A percentile compares a stretch with the other conserved stretches of the same genome.
These are phyloP conservation scores for Apiospora saccharicola DNA, from an alignment of 2,329 filamentous ascomycete species.

Conservation along the genomic window DNA sequence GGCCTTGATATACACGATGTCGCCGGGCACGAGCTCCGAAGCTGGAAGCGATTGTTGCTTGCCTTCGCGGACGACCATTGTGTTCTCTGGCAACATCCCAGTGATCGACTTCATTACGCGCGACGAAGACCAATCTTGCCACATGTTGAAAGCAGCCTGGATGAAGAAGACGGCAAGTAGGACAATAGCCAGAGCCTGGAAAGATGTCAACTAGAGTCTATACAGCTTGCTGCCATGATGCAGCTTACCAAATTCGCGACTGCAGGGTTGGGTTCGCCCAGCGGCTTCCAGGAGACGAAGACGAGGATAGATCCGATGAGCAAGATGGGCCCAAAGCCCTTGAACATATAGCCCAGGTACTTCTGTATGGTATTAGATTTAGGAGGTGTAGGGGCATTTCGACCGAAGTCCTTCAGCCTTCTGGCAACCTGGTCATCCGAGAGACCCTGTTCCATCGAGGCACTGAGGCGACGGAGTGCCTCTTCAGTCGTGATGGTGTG, in stretches of 20 bases:
- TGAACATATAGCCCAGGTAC: constrained; percentile 52
- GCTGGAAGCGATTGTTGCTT: constrained; percentile 49
- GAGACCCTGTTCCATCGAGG: constrained; percentile 13
- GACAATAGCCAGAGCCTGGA: constrained; percentile 63
- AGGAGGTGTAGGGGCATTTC: constrained; percentile 49
- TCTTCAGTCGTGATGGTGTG: constrained; percentile 23
- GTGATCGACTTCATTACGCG: constrained; percentile 56
- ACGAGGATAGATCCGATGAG: constrained; percentile 57
- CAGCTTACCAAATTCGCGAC: constrained; percentile 59
- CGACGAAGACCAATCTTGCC: constrained; percentile 56
- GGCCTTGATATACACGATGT: constrained; percentile 53
- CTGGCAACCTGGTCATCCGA: constrained; percentile 36
- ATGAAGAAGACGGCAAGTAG: constrained; percentile 56
- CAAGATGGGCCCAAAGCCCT: constrained; percentile 55
- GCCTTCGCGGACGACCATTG: constrained; percentile 53
- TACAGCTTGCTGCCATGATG: constrained; percentile 70
- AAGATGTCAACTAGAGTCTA: constrained; percentile 61
- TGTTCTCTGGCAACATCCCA: constrained; percentile 52
- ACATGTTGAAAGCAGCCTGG: constrained; percentile 54
- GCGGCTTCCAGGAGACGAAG: constrained; percentile 56
- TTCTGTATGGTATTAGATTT: constrained; percentile 53
- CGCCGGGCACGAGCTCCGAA: constrained; percentile 53
- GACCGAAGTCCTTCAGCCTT: constrained; percentile 49
- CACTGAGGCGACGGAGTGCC: constrained; percentile 23
- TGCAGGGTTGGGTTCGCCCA: constrained; percentile 51